Base-by-base conservation (phyloP, 2,329 filamentous ascomycete genomes). In the Pseudonectria foliicola region DNA sequence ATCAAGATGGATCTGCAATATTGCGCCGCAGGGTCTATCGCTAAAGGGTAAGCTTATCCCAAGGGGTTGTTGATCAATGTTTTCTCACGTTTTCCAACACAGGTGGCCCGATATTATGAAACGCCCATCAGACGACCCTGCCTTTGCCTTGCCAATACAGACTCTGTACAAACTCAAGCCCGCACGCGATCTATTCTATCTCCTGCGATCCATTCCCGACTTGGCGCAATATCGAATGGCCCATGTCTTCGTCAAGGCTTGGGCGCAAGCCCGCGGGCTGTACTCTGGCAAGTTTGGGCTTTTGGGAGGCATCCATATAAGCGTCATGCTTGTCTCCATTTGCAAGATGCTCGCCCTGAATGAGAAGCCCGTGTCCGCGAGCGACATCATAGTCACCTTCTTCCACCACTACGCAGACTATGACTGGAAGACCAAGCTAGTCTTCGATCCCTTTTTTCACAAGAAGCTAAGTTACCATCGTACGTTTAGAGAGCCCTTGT, bases 1-100 rank as follows among this genome's bases (percentile, higher is more conserved):
- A 61, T 82, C 46, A 75, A 67, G 41, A 65, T 81, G 47, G 76
- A 83, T 50, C 57, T 85, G 31, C 79, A 82, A 40, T 85, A 85
- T 51, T 82, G 77, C 43, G 68, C 75, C 6, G 74, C 79, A 2
- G 60, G 67, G 3, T 60, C 61, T 21, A 60, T 83, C 28, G 65
- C 74, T 3, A 67, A 77, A 51, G 66, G 62, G 61, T 63, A 45
- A 43, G 45, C n/a, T n/a, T 29, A n/a, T 8, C 21, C 7, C 4
- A 13, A 21, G 12, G n/a, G 18, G 33, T 27, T 21, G 6, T 10
- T 35, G 13, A 37, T 26, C 25, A 8, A 12, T 3, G 3, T 2
- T 25, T n/a, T 16, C 7, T n/a, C 12, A 16, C 2, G 27, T 38
- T 23, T 33, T 31, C 6, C 3, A 7, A 29, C 6, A 6, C 14